Conservation (phyloP, 257 asterid species). For the Nicotiana tomentosiformis region DNA sequence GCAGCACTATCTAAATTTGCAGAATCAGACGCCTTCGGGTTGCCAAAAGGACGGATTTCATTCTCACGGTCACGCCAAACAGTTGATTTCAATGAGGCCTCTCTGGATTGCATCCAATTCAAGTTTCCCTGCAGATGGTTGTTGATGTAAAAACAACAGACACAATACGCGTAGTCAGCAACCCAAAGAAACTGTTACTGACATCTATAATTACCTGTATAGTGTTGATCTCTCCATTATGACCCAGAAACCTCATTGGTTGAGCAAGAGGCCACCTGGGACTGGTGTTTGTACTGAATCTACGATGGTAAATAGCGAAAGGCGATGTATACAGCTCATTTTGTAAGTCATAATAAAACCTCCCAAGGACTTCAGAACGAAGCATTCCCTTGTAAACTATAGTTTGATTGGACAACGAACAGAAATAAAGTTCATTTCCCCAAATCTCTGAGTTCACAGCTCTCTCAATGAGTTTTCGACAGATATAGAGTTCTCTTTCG, state of each 20-base stretch:
- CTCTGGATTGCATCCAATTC: conserved; percentile 99
- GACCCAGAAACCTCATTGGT: conserved; percentile 99
- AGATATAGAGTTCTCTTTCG: conserved; percentile 86
- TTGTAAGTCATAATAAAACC: conserved; percentile 83
- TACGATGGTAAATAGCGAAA: conserved; percentile 91
- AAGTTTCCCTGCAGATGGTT: conserved; percentile 66
- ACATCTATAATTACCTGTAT: conserved; percentile 58
- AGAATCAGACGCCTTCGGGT: conserved; percentile 94
- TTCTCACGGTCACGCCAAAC: conserved; percentile 99
- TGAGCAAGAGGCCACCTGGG: conserved; percentile 99
- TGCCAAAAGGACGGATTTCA: conserved; percentile 95
- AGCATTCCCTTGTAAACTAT: conserved; percentile 99
- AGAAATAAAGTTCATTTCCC: conserved; percentile 88
- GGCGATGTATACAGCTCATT: conserved; percentile 70
- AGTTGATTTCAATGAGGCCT: conserved; percentile 83
- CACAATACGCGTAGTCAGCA: conserved; percentile 9
- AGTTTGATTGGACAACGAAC: conserved; percentile 95
- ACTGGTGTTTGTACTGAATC: conserved; percentile 96
- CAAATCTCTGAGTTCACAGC: conserved; percentile 60
- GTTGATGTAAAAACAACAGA: conserved; percentile 16
- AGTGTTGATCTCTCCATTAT: conserved; percentile 98
- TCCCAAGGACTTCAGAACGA: conserved; percentile 90
- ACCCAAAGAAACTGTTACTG: not conserved
- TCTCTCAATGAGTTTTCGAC: conserved; percentile 89
- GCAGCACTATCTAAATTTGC: conserved; percentile 98